A percentile compares a stretch with the other conserved stretches of the same genome.
Evolutionary conservation across 2,329 filamentous ascomycete species (phyloP).

Genomic region (Trichoderma hamatum): DNA sequence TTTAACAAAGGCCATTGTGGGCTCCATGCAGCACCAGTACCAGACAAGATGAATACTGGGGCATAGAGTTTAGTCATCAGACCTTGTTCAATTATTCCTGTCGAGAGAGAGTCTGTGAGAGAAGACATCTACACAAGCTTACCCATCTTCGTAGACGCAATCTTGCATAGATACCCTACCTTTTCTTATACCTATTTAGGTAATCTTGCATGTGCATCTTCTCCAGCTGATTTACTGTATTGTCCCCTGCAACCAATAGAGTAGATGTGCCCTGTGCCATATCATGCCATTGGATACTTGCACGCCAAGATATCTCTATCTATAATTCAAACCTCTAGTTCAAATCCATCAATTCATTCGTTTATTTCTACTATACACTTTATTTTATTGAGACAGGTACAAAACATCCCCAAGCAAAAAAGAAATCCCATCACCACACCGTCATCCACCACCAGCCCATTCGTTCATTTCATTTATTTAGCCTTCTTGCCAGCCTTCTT

Average conservation of each 20-base stretch:
- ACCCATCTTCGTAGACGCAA: background rate
- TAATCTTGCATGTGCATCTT: background rate
- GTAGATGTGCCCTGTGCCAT: too few relatives aligned
- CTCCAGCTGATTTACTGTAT: too few relatives aligned
- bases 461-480: conserved; percentile 32
- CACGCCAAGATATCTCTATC: too few relatives aligned
- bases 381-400: background rate
- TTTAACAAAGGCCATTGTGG: background rate
- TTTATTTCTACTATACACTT: conserved; percentile 3
- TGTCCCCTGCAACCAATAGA: too few relatives aligned
- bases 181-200: background rate
- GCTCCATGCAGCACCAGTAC: too few relatives aligned
- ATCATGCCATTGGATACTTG: background rate
- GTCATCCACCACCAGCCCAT: background rate
- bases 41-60: background rate
- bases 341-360: background rate
- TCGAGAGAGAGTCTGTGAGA: background rate
- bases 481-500: conserved; percentile 43
- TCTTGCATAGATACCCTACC: background rate
- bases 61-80: background rate
- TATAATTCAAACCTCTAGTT: too few relatives aligned
- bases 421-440: background rate
- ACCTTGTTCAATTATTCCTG: background rate
- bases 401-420: background rate
- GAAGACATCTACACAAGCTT: background rate